These are phyloP conservation scores for Pichia heedii DNA, from an alignment of 805 yeast species.

Conservation along the genomic window DNA sequence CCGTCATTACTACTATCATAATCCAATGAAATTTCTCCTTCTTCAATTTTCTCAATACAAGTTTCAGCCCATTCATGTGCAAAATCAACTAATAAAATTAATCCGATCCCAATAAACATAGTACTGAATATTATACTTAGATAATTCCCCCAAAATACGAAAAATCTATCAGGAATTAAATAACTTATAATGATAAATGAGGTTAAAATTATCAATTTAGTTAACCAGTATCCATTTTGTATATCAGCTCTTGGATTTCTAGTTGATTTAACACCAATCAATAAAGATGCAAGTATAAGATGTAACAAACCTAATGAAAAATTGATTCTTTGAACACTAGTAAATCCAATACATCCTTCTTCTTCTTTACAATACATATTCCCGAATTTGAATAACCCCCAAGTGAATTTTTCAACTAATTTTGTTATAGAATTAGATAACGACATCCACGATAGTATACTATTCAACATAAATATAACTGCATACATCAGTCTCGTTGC, in stretches of 20 bases:
- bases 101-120: slow-evolving; percentile 79
- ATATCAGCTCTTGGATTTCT: slow-evolving; percentile 67
- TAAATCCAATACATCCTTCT: slow-evolving; percentile 79
- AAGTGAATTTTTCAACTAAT: slow-evolving; percentile 61
- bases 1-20: slow-evolving; percentile 33
- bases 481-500: slow-evolving; percentile 89
- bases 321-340: slow-evolving; percentile 87
- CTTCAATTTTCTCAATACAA: slow-evolving; percentile 83
- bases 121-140: slow-evolving; percentile 79
- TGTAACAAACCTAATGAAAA: slow-evolving; percentile 82
- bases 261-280: slow-evolving; percentile 71
- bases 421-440: slow-evolving; percentile 70
- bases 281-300: slow-evolving; percentile 52
- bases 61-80: slow-evolving; percentile 99
- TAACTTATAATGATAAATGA: slow-evolving; percentile 53
- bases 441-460: slow-evolving; percentile 86
- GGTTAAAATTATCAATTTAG: slow-evolving; percentile 57
- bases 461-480: slow-evolving; percentile 61
- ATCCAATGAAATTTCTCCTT: slow-evolving; percentile 48
- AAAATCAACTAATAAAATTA: slow-evolving; percentile 85
- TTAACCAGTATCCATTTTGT: slow-evolving; percentile 90
- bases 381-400: slow-evolving; percentile 56
- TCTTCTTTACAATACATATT: slow-evolving; percentile 54
- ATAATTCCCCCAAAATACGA: slow-evolving; percentile 84
- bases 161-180: slow-evolving; percentile 79